phyloP scores from a whole-genome alignment of 2,329 filamentous ascomycete genomes.

The Exserohilum rostratum region DNA sequence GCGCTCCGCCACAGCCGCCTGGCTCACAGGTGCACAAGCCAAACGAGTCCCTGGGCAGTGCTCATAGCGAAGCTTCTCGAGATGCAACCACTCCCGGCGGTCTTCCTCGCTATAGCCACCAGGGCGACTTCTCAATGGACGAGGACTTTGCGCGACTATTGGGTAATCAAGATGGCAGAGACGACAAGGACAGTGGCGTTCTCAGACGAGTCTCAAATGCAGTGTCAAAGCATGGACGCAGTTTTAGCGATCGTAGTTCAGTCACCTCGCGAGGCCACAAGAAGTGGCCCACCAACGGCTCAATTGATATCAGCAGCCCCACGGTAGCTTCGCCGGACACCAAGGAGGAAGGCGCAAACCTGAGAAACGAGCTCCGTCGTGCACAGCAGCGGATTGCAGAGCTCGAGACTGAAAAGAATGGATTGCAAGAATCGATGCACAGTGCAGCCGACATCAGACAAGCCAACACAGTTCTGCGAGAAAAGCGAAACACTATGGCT shows the following conservation, averaged over 20 bases:
- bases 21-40: conserved; percentile 47
- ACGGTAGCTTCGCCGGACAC: conserved; percentile 64
- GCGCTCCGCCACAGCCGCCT: conserved; percentile 53
- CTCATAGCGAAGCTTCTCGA: conserved; percentile 49
- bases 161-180: conserved; percentile 68
- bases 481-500: conserved; percentile 95
- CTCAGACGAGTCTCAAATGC: conserved; percentile 90
- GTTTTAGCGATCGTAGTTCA: conserved; percentile 70
- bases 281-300: conserved; percentile 52
- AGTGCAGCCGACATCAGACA: conserved; percentile 69
- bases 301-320: conserved; percentile 70
- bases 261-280: conserved; percentile 44
- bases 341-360: conserved; percentile 53
- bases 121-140: conserved; percentile 90
- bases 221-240: conserved; percentile 83
- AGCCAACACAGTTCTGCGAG: conserved; percentile 83
- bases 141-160: conserved; percentile 93
- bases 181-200: conserved; percentile 57
- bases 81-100: conserved; percentile 30
- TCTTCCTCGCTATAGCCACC: conserved; percentile 66
- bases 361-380: conserved; percentile 75
- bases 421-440: conserved; percentile 59
- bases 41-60: conserved; percentile 54
- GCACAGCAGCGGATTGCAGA: conserved; percentile 86
- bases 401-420: conserved; percentile 77